phyloP scores from a whole-genome alignment of 345 rosid species.

The Garcia nutans region DNA sequence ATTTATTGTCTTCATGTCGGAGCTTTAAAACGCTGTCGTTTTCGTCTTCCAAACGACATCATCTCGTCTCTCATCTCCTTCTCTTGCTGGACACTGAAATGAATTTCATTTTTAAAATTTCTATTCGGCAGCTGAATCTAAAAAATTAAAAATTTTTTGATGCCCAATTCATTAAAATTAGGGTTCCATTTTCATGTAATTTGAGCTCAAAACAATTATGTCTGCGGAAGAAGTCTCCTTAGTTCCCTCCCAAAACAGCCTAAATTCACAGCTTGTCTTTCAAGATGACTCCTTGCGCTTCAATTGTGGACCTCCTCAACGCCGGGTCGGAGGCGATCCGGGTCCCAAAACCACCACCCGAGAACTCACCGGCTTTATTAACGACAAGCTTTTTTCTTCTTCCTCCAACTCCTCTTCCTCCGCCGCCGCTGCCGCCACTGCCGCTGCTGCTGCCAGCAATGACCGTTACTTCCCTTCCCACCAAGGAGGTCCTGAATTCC shows the following conservation, averaged over 20 bases:
- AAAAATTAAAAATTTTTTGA: background rate
- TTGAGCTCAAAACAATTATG: conserved; percentile 23
- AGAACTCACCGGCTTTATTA: conserved; percentile 54
- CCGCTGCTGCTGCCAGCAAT: conserved; percentile 17
- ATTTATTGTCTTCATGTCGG: background rate
- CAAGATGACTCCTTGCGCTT: conserved; percentile 56
- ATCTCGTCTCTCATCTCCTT: background rate
- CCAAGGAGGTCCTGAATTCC: conserved; percentile 20
- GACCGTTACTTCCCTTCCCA: conserved; percentile 48
- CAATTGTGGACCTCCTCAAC: conserved; percentile 26
- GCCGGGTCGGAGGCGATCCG: conserved; percentile 37
- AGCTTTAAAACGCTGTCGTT: background rate
- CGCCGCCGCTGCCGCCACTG: too few relatives aligned
- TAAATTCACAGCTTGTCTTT: conserved; percentile 53
- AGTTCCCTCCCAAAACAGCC: conserved; percentile 32
- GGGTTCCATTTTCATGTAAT: conserved; percentile 15
- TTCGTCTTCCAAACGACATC: background rate
- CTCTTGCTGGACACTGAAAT: background rate
- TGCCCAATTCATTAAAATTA: conserved; percentile 15
- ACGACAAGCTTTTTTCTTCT: conserved; percentile 42
- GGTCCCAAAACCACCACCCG: conserved; percentile 38
- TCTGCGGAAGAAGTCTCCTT: conserved; percentile 46
- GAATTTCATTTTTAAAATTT: background rate
- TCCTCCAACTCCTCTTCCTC: conserved; percentile 2
- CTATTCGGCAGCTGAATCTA: background rate